Percentiles rank a stretch among this genome's conserved stretches.
These are phyloP conservation scores for Hericium rajendrae DNA, from an alignment of 768 basidiomycete species.

Conservation along the genomic window DNA sequence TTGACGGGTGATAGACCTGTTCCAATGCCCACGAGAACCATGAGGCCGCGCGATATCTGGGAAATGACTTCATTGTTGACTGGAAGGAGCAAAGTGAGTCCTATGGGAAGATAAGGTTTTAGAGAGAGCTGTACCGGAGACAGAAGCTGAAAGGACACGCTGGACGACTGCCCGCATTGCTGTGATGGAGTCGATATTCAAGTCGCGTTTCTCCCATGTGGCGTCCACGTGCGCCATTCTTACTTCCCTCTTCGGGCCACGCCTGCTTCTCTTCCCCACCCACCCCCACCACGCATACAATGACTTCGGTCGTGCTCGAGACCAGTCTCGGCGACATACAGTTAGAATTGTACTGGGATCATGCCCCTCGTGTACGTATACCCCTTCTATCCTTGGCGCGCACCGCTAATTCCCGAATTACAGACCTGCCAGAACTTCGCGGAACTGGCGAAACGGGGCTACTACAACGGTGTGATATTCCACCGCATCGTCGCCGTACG, in stretches of 20 bases:
- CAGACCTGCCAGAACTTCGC: slow-evolving; percentile 95
- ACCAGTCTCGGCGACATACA: slow-evolving; percentile 82
- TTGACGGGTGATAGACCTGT: slow-evolving; percentile 37
- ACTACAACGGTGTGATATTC: slow-evolving; percentile 85
- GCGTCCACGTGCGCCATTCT: not conserved
- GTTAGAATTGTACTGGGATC: slow-evolving; percentile 87
- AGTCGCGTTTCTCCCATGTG: not conserved
- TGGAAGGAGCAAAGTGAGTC: slow-evolving; percentile 21
- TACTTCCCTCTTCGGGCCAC: not conserved
- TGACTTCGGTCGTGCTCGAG: slow-evolving; percentile 62
- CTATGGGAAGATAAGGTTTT: not conserved
- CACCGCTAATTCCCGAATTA: slow-evolving; percentile 6
- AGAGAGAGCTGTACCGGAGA: slow-evolving; percentile 43
- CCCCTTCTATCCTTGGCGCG: not conserved
- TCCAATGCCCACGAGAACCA: slow-evolving; percentile 88
- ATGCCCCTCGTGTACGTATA: slow-evolving; percentile 59
- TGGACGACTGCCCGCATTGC: slow-evolving; percentile 82
- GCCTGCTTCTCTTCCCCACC: not conserved
- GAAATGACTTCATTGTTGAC: slow-evolving; percentile 77
- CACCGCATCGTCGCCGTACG: slow-evolving; percentile 85
- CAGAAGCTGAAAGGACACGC: slow-evolving; percentile 77
- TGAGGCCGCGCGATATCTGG: slow-evolving; percentile 72
- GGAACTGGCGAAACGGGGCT: slow-evolving; percentile 83
- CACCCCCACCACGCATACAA: not conserved
- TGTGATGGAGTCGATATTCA: not conserved